A percentile compares a stretch with the other conserved stretches of the same genome.
phyloP scores from a whole-genome alignment of 106 monocot genomes.

The Gastrodia elata region DNA sequence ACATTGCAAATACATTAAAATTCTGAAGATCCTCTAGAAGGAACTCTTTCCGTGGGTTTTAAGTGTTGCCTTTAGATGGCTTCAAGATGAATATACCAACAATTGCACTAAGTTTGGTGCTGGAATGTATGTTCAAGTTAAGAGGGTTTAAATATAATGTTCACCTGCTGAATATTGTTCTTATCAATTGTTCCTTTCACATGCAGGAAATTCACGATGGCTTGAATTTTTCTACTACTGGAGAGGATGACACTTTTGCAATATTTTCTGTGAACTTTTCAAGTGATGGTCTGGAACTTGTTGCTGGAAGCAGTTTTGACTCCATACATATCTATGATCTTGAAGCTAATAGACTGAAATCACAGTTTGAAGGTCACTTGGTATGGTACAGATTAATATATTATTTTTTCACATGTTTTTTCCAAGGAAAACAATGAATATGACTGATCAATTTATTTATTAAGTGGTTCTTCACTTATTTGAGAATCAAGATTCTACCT shows the following conservation, averaged over 20 bases:
- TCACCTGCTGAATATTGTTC: background rate
- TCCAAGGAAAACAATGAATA: conserved; percentile 1
- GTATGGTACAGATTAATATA: conserved; percentile 16
- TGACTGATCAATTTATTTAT: background rate
- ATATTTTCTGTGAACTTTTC: conserved; percentile 91
- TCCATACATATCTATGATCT: conserved; percentile 82
- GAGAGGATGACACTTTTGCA: conserved; percentile 38
- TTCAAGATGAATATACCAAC: background rate
- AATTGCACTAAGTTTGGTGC: background rate
- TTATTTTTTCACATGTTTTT: background rate
- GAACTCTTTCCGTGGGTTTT: background rate
- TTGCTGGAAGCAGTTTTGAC: conserved; percentile 66
- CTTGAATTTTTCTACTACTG: conserved; percentile 53
- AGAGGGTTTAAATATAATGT: background rate
- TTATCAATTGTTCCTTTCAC: background rate
- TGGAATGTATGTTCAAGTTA: background rate
- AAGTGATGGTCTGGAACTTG: conserved; percentile 77
- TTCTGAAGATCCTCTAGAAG: background rate
- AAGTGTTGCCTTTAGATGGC: background rate
- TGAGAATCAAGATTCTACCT: background rate
- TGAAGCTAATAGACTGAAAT: conserved; percentile 49
- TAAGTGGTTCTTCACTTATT: background rate
- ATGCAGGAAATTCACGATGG: conserved; percentile 81
- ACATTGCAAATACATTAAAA: background rate
- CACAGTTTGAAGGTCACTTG: conserved; percentile 43